phyloP scores from a whole-genome alignment of 306 rosid genomes.

The Gillenia trifoliata region DNA sequence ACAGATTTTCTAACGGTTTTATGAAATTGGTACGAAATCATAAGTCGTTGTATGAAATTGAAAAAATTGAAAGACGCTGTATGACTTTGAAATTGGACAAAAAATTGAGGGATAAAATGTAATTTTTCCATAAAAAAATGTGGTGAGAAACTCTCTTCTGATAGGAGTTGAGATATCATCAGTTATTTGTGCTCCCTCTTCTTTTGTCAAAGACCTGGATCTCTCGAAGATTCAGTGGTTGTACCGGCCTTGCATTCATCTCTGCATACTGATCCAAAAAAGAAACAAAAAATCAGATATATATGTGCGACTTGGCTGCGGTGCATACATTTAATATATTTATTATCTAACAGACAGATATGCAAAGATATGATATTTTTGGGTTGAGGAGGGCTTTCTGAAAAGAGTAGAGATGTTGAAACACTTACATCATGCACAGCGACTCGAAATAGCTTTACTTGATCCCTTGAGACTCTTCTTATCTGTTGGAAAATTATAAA shows the following conservation, averaged over 20 bases:
- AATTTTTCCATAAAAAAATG: too few species aligned
- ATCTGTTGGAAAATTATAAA: slow-evolving; percentile 1
- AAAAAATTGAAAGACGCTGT: too few species aligned
- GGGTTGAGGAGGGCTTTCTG: not conserved
- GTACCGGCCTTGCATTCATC: slow-evolving; percentile 39
- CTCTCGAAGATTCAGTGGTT: slow-evolving; percentile 20
- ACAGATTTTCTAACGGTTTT: too few species aligned
- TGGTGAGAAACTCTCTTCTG: not conserved
- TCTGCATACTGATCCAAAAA: slow-evolving; percentile 20
- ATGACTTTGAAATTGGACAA: too few species aligned
- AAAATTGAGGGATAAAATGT: too few species aligned
- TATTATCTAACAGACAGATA: too few species aligned
- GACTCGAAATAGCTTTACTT: slow-evolving; percentile 23
- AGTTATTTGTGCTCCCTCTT: not conserved
- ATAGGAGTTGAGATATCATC: not conserved
- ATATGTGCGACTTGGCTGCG: too few species aligned
- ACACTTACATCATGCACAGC: slow-evolving; percentile 28
- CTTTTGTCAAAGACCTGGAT: slow-evolving; percentile 8
- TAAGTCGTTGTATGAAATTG: too few species aligned
- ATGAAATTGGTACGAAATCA: too few species aligned
- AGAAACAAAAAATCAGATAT: not conserved
- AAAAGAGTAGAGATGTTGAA: not conserved
- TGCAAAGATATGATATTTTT: too few species aligned
- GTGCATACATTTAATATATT: not conserved
- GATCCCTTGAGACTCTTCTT: slow-evolving; percentile 18